Base-by-base conservation (phyloP, 805 yeast species). In the Candida ovalis region DNA sequence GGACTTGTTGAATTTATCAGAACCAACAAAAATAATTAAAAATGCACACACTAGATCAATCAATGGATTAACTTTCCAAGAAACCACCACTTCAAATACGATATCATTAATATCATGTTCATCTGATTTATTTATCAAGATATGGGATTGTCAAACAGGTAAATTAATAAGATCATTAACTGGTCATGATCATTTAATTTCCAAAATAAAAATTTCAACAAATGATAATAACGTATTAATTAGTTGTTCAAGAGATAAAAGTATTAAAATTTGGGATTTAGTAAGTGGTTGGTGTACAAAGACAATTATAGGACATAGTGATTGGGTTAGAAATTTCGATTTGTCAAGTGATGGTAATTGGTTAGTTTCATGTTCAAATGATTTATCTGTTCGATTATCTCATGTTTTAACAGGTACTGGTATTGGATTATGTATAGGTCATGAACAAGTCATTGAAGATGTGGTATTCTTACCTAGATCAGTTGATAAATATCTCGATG, bases 131-230 rank as follows among this genome's bases (percentile, higher is more conserved):
- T 57, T 53, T 7, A 77, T 89, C 46, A 86, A 86, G 60, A 66
- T 89, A 3, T 90, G 95, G 94, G 85, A 82, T 58, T 73, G 79
- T 15, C 25, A 50, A 7, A 36, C 55, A 9, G 53, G 51, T 6
- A 46, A 51, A 21, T 41, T 51, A 40, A 61, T 80, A 1, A 73
- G 88, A 33, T 81, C 89, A 0, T 66, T 91, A 21, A 68, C 82
- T 0, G 97, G 97, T 12, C 98, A 91, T 67, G 95, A 89, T 51
- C 96, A 91, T 62, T 80, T 94, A 1, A 81, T 91, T 0, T 86
- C 96, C 0, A 69, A 79, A 0, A 70, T 88, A 7, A 68, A 70
- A 13, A 83, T 86, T 60, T 74, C 80, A 18, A 65, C 60, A 3
- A 59, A 70, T 4, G 68, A 75, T 30, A 77, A 81, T 2, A 67